Evolutionary conservation across 345 rosid species (phyloP), one percentile per base, ranked within the genome.

Genomic region (Dipteronia dyeriana): DNA sequence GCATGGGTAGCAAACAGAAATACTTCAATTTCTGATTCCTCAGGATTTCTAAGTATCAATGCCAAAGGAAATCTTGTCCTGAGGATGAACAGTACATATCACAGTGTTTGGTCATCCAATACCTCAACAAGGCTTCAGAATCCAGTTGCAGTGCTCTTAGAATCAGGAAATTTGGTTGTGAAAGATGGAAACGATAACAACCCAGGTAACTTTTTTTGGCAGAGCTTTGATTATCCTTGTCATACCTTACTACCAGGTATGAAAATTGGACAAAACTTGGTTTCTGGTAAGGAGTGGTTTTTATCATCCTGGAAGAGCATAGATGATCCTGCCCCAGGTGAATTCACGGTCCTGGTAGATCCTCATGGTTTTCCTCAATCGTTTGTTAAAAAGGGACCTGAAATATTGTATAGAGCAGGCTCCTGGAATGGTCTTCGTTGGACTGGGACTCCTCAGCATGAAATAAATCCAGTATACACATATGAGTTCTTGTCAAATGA

Each of bases 351-450:
- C 23, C 71, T 72, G 70, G 2, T 87, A 1, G 80, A 87, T 3
- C 76, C 78, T 11, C 53, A 17, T 39, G 90, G 92, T 0, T 76
- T 76, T 63, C 92, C 92, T 7, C 82, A 89, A 69, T 9, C 79
- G 17, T 73, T 77, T 61, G 63, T 87, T 31, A 68, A 14, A 73
- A 75, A 67, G 16, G 67, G 76, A 11, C 23, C 75, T 0, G 20
- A 1, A 4, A 76, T 23, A 13, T 22, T 13, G 26, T 85, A 78
- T 39, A 76, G 90, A 4, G 83, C 90, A 13, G 92, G 92, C 2
- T 71, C 90, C 0, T 89, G 89, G 92, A 87, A 85, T 64, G 92
- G 90, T 3, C 61, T 71, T 53, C 76, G 84, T 70, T 89, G 85
- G 71, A 47, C 71, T 0, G 80, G 80, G n/a, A 9, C 38, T 16